Conservation (phyloP, 148 eudicot genomes). For the Cornus suecica region DNA sequence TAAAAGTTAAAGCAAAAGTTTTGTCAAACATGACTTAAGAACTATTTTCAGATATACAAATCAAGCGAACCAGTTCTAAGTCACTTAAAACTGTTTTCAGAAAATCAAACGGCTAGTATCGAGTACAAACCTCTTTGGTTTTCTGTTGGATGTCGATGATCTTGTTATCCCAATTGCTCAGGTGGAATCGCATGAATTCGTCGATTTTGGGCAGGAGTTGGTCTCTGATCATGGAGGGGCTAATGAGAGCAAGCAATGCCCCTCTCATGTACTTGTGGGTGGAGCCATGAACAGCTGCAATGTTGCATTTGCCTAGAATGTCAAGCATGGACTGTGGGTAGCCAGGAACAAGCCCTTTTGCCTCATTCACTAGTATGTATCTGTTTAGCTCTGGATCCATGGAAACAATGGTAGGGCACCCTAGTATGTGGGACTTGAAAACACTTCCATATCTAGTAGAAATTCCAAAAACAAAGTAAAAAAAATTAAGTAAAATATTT, state of each 20-base stretch:
- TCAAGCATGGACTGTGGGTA: slow-evolving; percentile 93
- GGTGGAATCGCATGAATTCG: slow-evolving; percentile 79
- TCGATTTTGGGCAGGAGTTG: slow-evolving; percentile 84
- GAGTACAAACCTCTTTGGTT: slow-evolving; percentile 70
- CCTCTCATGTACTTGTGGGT: slow-evolving; percentile 96
- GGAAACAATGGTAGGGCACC: slow-evolving; percentile 91
- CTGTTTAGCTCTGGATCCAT: slow-evolving; percentile 87
- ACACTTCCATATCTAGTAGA: slow-evolving; percentile 70
- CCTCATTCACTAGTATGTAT: slow-evolving; percentile 76
- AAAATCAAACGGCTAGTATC: too few species aligned
- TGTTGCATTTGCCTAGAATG: slow-evolving; percentile 86
- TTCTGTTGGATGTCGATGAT: slow-evolving; percentile 84
- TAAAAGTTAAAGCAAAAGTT: too few species aligned
- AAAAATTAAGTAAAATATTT: neutral
- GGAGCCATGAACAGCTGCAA: slow-evolving; percentile 96
- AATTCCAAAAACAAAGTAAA: neutral
- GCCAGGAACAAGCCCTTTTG: slow-evolving; percentile 88
- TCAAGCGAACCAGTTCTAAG: too few species aligned
- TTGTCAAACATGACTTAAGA: too few species aligned
- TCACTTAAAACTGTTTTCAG: too few species aligned
- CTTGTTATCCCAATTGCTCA: slow-evolving; percentile 54
- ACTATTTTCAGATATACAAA: too few species aligned
- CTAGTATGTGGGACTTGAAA: slow-evolving; percentile 88
- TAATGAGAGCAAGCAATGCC: slow-evolving; percentile 72
- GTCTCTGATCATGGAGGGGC: slow-evolving; percentile 70